phyloP scores from a whole-genome alignment of 2,329 filamentous ascomycete species.

The Neurospora sp. region DNA sequence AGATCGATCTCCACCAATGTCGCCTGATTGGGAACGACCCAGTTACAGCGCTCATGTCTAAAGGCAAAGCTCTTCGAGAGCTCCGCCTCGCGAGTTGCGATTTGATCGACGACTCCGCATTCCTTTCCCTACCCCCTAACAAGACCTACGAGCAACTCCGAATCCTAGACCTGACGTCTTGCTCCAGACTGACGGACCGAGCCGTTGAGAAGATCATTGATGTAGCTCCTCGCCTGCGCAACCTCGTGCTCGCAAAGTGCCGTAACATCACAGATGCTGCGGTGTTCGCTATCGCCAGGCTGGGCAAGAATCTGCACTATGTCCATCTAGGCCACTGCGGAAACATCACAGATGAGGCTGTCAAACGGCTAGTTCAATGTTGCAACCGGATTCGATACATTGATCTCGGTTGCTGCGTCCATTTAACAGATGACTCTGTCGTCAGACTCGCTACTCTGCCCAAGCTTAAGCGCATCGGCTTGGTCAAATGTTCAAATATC shows the following conservation, averaged over 20 bases:
- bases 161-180: slow-evolving; percentile 89
- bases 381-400: slow-evolving; percentile 97
- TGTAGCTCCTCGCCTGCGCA: slow-evolving; percentile 77
- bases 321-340: slow-evolving; percentile 91
- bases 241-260: slow-evolving; percentile 91
- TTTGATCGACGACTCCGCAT: slow-evolving; percentile 78
- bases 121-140: slow-evolving; percentile 62
- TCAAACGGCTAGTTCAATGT: slow-evolving; percentile 69
- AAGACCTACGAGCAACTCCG: slow-evolving; percentile 76
- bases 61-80: slow-evolving; percentile 78
- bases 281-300: slow-evolving; percentile 74
- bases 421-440: slow-evolving; percentile 81
- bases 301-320: slow-evolving; percentile 95
- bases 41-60: slow-evolving; percentile 68
- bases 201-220: slow-evolving; percentile 83
- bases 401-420: slow-evolving; percentile 87
- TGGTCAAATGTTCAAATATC: slow-evolving; percentile 88
- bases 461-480: slow-evolving; percentile 85
- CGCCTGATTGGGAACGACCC: slow-evolving; percentile 71
- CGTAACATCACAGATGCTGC: slow-evolving; percentile 83
- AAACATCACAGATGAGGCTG: slow-evolving; percentile 81
- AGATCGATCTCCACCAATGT: slow-evolving; percentile 91
- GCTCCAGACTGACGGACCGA: slow-evolving; percentile 71
- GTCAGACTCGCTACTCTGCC: slow-evolving; percentile 75
- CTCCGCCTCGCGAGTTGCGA: slow-evolving; percentile 78